phyloP scores from a whole-genome alignment of 495 filamentous ascomycete genomes.

The Paragyromitra xinjiangensis region DNA sequence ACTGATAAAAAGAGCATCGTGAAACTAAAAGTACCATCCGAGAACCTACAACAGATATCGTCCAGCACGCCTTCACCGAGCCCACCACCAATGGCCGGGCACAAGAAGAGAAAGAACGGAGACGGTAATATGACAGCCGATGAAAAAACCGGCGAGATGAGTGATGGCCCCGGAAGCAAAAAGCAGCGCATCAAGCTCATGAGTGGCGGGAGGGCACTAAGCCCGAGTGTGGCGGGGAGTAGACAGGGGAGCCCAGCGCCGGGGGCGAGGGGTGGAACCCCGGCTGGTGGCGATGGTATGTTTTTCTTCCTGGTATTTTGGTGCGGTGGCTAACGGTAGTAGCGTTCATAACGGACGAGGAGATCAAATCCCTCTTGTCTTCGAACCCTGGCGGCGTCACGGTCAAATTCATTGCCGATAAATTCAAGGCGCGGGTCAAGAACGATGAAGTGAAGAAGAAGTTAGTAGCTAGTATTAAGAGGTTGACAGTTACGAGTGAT shows the following conservation, averaged over 20 bases:
- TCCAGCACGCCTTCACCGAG: conserved; percentile 58
- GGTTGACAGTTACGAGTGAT: conserved; percentile 46
- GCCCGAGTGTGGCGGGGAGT: conserved; percentile 61
- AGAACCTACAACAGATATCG: conserved; percentile 59
- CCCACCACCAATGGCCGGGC: conserved; percentile 59
- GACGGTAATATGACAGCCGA: conserved; percentile 66
- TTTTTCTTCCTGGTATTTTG: not conserved
- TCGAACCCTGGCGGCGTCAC: conserved; percentile 68
- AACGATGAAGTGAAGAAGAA: conserved; percentile 51
- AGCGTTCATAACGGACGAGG: conserved; percentile 70
- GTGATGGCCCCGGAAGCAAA: conserved; percentile 69
- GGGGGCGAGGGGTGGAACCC: conserved; percentile 61
- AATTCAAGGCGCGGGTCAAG: conserved; percentile 47
- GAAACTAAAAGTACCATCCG: conserved; percentile 58
- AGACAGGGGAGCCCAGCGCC: conserved; percentile 66
- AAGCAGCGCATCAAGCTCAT: conserved; percentile 74
- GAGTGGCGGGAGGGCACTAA: conserved; percentile 53
- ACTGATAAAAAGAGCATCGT: conserved; percentile 61
- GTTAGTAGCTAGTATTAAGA: conserved; percentile 49
- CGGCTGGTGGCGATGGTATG: conserved; percentile 60
- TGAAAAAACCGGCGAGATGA: conserved; percentile 77
- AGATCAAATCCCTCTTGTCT: conserved; percentile 75
- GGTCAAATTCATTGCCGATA: conserved; percentile 60
- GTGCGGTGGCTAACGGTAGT: conserved; percentile 14
- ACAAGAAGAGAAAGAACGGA: conserved; percentile 59